Base-by-base conservation (phyloP, 2,329 filamentous ascomycete species). In the Hypoxylon sp. region DNA sequence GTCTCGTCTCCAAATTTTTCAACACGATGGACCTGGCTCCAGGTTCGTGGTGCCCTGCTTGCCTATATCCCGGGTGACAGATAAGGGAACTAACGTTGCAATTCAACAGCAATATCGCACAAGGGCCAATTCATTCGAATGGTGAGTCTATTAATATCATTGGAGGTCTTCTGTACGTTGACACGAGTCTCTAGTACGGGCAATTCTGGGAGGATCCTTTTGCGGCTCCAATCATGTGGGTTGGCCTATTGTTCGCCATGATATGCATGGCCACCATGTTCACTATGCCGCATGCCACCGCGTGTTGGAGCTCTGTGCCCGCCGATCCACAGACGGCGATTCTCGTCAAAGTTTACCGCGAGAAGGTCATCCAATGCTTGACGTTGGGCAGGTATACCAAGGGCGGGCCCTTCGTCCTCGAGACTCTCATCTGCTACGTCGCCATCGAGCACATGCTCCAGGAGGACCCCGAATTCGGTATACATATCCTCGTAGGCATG, bases 231-330 rank as follows among this genome's bases (percentile, higher is more conserved):
- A 68, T 74, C 4, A 73, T 76, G 52, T 83, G 79, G 79, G 51
- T 83, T 8, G 79, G 76, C 3, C 71, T 81, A 1, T 62, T 82
- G 0, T 82, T 77, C 63, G 70, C 71, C 9, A 80, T 82, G 1
- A 69, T 82, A 54, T 77, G 74, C 51, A 62, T 81, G 3, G 72
- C 78, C 1, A 61, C 66, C 4, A 46, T 62, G 38, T 4, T 58
- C 52, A 27, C 41, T 38, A 37, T 57, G 4, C 43, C 50, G 40
- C 29, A 58, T 40, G 20, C 42, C 37, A 15, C 62, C 38, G 11
- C 54, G 31, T 23, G 55, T 46, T 18, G 45, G 23, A 21, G 45
- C 50, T 9, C 40, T 23, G 6, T 47, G 10, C 9, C 29, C 3
- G 29, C 29, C 10, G 41, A 55, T 6, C 17, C 24, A 0, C 46